Conservation (phyloP, 805 yeast genomes). For the Kuraishia capsulata region DNA sequence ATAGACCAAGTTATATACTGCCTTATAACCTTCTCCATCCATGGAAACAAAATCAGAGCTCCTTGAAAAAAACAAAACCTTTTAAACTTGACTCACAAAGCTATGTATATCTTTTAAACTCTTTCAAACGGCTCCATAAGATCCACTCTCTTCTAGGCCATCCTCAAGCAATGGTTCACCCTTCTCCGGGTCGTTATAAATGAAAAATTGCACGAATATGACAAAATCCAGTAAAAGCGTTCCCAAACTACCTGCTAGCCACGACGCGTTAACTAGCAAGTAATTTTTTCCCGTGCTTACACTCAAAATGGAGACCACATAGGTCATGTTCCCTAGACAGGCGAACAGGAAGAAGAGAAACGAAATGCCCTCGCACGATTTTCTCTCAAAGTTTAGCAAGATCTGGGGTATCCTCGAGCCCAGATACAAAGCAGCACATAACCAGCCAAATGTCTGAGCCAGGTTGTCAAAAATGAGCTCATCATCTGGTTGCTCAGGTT, state of each 20-base stretch:
- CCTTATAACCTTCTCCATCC: too few species aligned
- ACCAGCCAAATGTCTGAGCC: constrained; percentile 85
- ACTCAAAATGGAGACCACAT: constrained; percentile 76
- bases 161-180: constrained; percentile 10
- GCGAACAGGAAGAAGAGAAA: constrained; percentile 92
- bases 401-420: constrained; percentile 95
- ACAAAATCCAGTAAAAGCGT: constrained; percentile 77
- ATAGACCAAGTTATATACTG: too few species aligned
- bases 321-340: constrained; percentile 86
- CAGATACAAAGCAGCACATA: constrained; percentile 64
- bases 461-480: constrained; percentile 57
- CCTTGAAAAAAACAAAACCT: too few species aligned
- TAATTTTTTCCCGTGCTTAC: constrained; percentile 65
- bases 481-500: constrained; percentile 21
- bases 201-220: constrained; percentile 79
- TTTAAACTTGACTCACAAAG: too few species aligned
- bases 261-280: constrained; percentile 73
- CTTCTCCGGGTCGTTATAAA: constrained; percentile 39
- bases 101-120: too few species aligned
- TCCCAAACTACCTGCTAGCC: constrained; percentile 90
- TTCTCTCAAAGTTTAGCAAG: constrained; percentile 71
- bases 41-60: too few species aligned
- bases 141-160: constrained; percentile 15
- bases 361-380: constrained; percentile 92
- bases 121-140: constrained; percentile 5